phyloP scores from a whole-genome alignment of 106 monocot species.

The Allium sativum region DNA sequence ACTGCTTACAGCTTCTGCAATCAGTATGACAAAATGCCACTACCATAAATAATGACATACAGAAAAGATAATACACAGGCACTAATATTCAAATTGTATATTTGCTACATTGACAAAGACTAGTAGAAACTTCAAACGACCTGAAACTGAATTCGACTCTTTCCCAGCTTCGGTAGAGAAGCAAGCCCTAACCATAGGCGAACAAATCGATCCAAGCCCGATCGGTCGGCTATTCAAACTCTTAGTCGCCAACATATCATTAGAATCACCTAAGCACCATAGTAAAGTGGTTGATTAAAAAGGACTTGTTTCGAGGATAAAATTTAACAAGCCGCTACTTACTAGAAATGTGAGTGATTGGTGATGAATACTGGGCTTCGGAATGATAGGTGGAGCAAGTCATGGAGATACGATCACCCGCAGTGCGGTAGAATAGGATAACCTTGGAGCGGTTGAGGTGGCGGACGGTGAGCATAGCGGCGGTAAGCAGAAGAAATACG shows the following conservation, averaged over 20 bases:
- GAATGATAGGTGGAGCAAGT: background rate
- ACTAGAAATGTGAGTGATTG: background rate
- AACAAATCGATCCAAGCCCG: conserved; percentile 3
- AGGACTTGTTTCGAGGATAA: background rate
- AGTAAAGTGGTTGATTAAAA: background rate
- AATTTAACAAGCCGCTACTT: background rate
- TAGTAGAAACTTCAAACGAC: conserved; percentile 9
- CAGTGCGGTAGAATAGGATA: background rate
- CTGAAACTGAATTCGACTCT: conserved; percentile 19
- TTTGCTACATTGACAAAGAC: background rate
- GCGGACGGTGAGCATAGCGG: background rate
- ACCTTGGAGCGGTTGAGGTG: background rate
- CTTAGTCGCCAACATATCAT: conserved; percentile 4
- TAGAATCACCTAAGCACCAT: conserved; percentile 9
- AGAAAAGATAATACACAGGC: background rate
- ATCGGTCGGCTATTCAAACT: background rate
- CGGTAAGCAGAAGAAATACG: background rate
- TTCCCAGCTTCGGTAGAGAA: conserved; percentile 33
- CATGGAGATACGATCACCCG: background rate
- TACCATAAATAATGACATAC: background rate
- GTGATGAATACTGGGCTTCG: background rate
- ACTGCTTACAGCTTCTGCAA: conserved; percentile 57
- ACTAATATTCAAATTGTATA: background rate
- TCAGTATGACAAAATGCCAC: background rate
- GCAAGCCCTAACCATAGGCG: conserved; percentile 7